Evolutionary conservation across 768 basidiomycete genomes (phyloP), one percentile per base, ranked within the genome.

Genomic region (Russula dissimulans): DNA sequence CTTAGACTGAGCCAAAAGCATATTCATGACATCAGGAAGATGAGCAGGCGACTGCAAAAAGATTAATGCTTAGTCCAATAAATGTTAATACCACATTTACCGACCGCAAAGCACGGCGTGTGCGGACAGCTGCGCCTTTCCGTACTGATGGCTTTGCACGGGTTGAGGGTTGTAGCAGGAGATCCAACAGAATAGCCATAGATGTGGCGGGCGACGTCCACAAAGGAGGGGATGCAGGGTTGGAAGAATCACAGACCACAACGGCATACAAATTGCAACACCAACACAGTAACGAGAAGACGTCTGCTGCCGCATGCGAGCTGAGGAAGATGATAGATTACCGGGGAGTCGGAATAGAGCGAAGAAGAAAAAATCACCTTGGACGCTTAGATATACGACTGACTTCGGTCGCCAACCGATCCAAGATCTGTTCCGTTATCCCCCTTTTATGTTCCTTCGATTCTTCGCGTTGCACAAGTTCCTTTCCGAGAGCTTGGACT

Each of bases 231-330:
- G 75, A 70, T 2, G 75, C 56, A 66, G 84, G 82, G 26, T 76
- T 69, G 1, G 75, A 71, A 54, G 81, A 76, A 41, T 72, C 53
- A 57, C 76, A 67, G 15, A 82, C 65, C 61, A 81, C 82, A 5
- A 76, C 73, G 6, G 77, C 71, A 67, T 87, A 89, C 31, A 89
- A 70, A 15, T 79, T 79, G 65, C 84, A 82, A 3, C 81, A 73
- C 90, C 89, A 91, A 67, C 77, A 82, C 44, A 90, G 73, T 17
- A 92, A 79, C 36, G 87, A 81, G 69, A 85, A 87, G 41, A 84
- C 65, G 57, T 87, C 81, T 7, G 81, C 73, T 11, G 84, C 72
- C 0, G 86, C 82, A 66, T 79, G 62, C 9, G 66, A 65, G 47
- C 69, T 68, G 18, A 52, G 14, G 39, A 18, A 38, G 14, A 22